A percentile compares a stretch with the other conserved stretches of the same genome.
Evolutionary conservation across 805 yeast species (phyloP).

Genomic region (Yarrowia yakushimensis): DNA sequence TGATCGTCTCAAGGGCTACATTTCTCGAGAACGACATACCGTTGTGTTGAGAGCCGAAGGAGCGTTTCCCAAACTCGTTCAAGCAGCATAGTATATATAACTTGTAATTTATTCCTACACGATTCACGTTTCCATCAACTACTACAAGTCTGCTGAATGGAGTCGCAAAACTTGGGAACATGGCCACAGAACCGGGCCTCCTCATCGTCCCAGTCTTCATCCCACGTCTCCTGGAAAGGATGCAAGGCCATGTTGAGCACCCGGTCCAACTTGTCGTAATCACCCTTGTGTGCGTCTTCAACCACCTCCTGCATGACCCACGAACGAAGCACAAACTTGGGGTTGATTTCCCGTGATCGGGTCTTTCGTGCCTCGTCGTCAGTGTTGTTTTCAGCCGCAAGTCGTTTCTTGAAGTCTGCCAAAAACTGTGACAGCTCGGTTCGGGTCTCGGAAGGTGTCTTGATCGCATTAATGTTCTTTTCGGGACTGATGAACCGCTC

Average conservation of each 20-base stretch:
- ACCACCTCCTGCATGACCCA: conserved; percentile 87
- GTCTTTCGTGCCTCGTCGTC: conserved; percentile 42
- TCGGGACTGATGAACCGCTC: conserved; percentile 21
- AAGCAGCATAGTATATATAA: background rate
- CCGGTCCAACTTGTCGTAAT: conserved; percentile 55
- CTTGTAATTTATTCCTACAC: background rate
- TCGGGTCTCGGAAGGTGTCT: conserved; percentile 38
- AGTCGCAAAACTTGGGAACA: conserved; percentile 50
- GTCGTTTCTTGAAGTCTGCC: conserved; percentile 44
- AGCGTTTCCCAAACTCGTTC: conserved; percentile 54
- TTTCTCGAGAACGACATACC: conserved; percentile 70
- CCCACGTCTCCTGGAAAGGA: conserved; percentile 66
- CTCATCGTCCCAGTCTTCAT: conserved; percentile 58
- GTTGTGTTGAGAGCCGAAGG: conserved; percentile 70
- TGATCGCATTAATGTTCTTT: conserved; percentile 27
- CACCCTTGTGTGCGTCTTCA: conserved; percentile 49
- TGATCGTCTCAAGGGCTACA: conserved; percentile 70
- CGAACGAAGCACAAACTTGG: conserved; percentile 75
- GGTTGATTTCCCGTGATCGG: conserved; percentile 55
- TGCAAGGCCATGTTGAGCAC: conserved; percentile 65
- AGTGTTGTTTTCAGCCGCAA: conserved; percentile 40
- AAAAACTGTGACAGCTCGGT: conserved; percentile 56
- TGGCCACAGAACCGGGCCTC: conserved; percentile 53
- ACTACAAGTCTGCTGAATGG: conserved; percentile 72
- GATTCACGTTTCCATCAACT: conserved; percentile 25